Percentiles rank a stretch among this genome's conserved stretches.
Evolutionary conservation across 768 basidiomycete genomes (phyloP).

Genomic region (Suillus spraguei): DNA sequence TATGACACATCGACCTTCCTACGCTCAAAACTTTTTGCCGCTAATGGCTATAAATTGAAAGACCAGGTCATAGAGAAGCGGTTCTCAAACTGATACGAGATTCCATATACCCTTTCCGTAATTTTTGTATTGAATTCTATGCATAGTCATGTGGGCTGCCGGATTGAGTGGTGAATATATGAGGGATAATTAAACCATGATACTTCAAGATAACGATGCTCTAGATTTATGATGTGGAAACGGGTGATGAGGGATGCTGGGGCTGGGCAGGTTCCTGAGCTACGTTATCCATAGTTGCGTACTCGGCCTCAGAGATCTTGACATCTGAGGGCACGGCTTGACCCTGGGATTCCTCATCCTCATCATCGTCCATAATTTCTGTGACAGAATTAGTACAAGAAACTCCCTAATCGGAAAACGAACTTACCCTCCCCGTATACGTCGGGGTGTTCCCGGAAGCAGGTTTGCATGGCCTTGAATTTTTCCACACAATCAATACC

Average conservation of each 20-base stretch:
- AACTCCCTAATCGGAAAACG: neutral
- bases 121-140: constrained; percentile 13
- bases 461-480: constrained; percentile 97
- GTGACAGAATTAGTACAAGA: constrained; percentile 13
- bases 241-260: constrained; percentile 9
- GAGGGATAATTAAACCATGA: constrained; percentile 28
- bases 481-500: constrained; percentile 98
- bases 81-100: constrained; percentile 46
- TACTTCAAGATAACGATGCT: constrained; percentile 20
- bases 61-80: constrained; percentile 72
- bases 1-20: constrained; percentile 89
- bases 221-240: constrained; percentile 22
- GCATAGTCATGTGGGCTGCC: constrained; percentile 18
- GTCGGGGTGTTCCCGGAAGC: constrained; percentile 95
- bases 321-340: constrained; percentile 9
- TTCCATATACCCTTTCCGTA: constrained; percentile 7
- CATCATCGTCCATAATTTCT: constrained; percentile 76
- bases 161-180: constrained; percentile 33
- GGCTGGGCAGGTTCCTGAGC: constrained; percentile 10
- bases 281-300: constrained; percentile 6
- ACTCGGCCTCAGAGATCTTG: constrained; percentile 15
- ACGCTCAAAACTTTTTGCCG: constrained; percentile 76
- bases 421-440: constrained; percentile 90
- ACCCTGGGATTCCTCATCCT: constrained; percentile 39
- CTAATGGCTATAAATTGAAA: constrained; percentile 86